Percentiles rank a stretch among this genome's conserved stretches.
phyloP scores from a whole-genome alignment of 495 filamentous ascomycete genomes.

The Oidiodendron maius region DNA sequence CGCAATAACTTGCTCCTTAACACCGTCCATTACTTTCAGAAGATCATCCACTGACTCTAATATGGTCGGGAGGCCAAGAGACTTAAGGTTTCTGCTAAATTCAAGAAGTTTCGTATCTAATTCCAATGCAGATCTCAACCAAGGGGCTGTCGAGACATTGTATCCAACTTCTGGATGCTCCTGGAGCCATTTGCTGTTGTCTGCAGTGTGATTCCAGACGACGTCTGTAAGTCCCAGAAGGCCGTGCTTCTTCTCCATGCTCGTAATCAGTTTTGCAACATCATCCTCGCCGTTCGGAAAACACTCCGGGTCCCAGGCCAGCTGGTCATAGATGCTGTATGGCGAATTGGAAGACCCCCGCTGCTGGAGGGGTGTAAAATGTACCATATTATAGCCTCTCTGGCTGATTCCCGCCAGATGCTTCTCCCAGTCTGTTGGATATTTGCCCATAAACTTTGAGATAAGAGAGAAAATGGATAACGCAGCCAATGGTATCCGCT shows the following conservation, averaged over 20 bases:
- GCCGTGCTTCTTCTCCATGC: slow-evolving; percentile 79
- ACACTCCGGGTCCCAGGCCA: slow-evolving; percentile 71
- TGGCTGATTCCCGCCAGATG: slow-evolving; percentile 82
- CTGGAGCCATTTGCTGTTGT: slow-evolving; percentile 92
- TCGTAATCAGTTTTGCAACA: slow-evolving; percentile 65
- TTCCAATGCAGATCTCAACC: slow-evolving; percentile 82
- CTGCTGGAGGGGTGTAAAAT: slow-evolving; percentile 91
- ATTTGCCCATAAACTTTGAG: slow-evolving; percentile 96
- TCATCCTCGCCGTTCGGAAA: slow-evolving; percentile 89
- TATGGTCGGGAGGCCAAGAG: slow-evolving; percentile 65
- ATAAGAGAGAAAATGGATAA: slow-evolving; percentile 91
- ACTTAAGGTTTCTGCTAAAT: slow-evolving; percentile 62
- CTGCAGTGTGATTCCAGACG: slow-evolving; percentile 96
- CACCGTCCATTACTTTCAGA: slow-evolving; percentile 73
- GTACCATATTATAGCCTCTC: slow-evolving; percentile 96
- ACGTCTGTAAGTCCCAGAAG: slow-evolving; percentile 91
- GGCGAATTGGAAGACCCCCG: slow-evolving; percentile 90
- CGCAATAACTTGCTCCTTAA: slow-evolving; percentile 74
- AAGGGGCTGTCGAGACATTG: slow-evolving; percentile 87
- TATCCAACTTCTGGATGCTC: slow-evolving; percentile 95
- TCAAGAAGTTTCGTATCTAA: slow-evolving; percentile 80
- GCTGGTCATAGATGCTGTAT: slow-evolving; percentile 92
- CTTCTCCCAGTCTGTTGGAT: slow-evolving; percentile 80
- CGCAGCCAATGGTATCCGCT: slow-evolving; percentile 70
- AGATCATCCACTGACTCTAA: slow-evolving; percentile 68